phyloP scores from a whole-genome alignment of 2,329 filamentous ascomycete genomes.

The Dryadomyces quercivorus region DNA sequence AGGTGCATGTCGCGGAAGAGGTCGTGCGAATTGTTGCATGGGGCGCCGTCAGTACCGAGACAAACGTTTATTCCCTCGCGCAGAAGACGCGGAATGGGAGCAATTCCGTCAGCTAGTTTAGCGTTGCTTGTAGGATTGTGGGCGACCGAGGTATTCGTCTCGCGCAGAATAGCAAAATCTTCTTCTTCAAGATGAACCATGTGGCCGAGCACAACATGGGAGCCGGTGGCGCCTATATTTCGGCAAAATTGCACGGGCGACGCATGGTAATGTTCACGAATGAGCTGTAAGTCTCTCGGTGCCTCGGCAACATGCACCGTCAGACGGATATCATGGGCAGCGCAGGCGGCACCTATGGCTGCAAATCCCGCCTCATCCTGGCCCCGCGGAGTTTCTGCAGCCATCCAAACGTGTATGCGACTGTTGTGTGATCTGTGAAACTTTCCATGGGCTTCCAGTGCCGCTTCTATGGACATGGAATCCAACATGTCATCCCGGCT shows the following conservation, averaged over 20 bases:
- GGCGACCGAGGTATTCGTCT: not conserved
- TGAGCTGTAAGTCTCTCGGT: not conserved
- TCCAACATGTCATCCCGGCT: not conserved
- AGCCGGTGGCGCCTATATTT: not conserved
- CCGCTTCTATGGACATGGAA: not conserved
- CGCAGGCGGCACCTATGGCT: not conserved
- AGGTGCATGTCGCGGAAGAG: conserved; percentile 14
- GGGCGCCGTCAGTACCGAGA: conserved; percentile 18
- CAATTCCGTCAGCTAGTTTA: conserved; percentile 3
- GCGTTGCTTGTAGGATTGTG: conserved; percentile 5
- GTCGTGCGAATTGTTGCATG: conserved; percentile 13
- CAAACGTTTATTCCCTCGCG: conserved; percentile 16
- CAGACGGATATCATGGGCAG: not conserved
- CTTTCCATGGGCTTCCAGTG: not conserved
- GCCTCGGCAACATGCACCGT: conserved; percentile 1
- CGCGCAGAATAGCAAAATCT: not conserved
- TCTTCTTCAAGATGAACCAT: conserved; percentile 1
- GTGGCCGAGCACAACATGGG: conserved; percentile 2
- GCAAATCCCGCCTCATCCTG: conserved; percentile 1
- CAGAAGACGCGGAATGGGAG: conserved; percentile 9
- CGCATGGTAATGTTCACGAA: not conserved
- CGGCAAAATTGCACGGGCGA: not conserved
- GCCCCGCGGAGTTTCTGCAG: not conserved
- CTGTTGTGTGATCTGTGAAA: not conserved
- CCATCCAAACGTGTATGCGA: conserved; percentile 3